phyloP scores from a whole-genome alignment of 768 basidiomycete species.

The Boletus rubroflammeus region DNA sequence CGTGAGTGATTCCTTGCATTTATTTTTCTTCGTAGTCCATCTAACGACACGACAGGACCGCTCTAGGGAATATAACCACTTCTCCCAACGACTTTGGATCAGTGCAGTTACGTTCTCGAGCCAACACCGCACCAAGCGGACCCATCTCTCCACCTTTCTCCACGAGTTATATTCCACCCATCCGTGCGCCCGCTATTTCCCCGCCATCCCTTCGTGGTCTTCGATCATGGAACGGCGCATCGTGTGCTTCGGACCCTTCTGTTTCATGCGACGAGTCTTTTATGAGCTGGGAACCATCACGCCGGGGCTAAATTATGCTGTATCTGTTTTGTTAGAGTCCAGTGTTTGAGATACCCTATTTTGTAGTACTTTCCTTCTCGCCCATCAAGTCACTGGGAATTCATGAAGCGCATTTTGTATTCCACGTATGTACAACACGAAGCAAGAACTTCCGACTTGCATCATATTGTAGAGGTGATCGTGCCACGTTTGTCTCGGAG shows the following conservation, averaged over 20 bases:
- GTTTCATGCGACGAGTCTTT: slow-evolving; percentile 51
- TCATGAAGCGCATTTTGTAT: not conserved
- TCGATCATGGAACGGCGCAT: slow-evolving; percentile 17
- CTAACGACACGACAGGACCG: slow-evolving; percentile 33
- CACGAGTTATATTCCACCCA: slow-evolving; percentile 12
- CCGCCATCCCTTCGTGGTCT: slow-evolving; percentile 14
- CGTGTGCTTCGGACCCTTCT: slow-evolving; percentile 27
- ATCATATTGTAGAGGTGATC: not conserved
- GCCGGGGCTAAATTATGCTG: slow-evolving; percentile 25
- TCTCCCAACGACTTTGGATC: slow-evolving; percentile 25
- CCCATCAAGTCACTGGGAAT: not conserved
- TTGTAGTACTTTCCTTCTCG: not conserved
- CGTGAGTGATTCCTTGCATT: slow-evolving; percentile 36
- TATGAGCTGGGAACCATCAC: slow-evolving; percentile 59
- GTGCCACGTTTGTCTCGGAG: not conserved
- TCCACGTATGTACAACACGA: slow-evolving; percentile 1
- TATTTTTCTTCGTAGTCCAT: not conserved
- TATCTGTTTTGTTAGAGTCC: not conserved
- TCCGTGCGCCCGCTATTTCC: slow-evolving; percentile 19
- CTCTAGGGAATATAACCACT: slow-evolving; percentile 36
- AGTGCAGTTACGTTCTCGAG: slow-evolving; percentile 9
- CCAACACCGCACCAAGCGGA: slow-evolving; percentile 7
- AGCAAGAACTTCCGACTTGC: not conserved
- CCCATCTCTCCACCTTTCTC: slow-evolving; percentile 11
- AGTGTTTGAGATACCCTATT: not conserved